Base-by-base conservation (phyloP, 192 early-diverging fungal species). In the Coemansia sp. region DNA sequence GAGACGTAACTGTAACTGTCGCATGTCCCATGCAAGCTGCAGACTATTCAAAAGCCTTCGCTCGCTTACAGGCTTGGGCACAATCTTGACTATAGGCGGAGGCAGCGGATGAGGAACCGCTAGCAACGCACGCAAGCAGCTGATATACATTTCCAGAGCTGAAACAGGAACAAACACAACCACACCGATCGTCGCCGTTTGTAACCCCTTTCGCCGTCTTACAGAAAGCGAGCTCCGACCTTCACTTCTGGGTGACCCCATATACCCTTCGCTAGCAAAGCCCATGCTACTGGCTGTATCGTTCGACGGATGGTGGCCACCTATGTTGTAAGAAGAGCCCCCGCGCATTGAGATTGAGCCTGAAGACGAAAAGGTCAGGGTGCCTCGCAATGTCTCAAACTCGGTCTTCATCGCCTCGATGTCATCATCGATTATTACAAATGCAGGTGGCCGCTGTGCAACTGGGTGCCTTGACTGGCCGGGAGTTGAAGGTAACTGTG, bases 371-470 rank as follows among this genome's bases (percentile, higher is more conserved):
- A 80, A 80, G 8, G 72, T 71, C 69, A 80, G 58, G n/a, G 69
- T 80, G 15, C 77, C 77, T 15, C 77, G 72, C 48, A 80, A 45
- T 15, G 43, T 48, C 72, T 80, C 72, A 60, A 80, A 80, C 55
- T 80, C 77, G 0, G 72, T 55, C 15, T 61, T 64, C 43, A 80
- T 31, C 25, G 60, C 21, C 2, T 75, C 72, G 10, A 68, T 49
- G 26, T 66, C 59, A 40, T 68, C 68, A 25, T 75, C 68, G 28
- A 75, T 71, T 4, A 80, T 40, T 9, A 80, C 64, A 52, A 61
- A 80, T 7, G 77, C 72, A 3, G 77, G 77, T 15, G 77, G 72
- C 18, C 64, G 64, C 46, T 74, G 77, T 18, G 71, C 64, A 13
- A 79, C 68, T 20, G 63, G 58, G 13, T 75, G 72, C 62, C 37